These are phyloP conservation scores for Cladosporium oxysporum DNA, from an alignment of 2,329 filamentous ascomycete genomes.

Conservation along the genomic window DNA sequence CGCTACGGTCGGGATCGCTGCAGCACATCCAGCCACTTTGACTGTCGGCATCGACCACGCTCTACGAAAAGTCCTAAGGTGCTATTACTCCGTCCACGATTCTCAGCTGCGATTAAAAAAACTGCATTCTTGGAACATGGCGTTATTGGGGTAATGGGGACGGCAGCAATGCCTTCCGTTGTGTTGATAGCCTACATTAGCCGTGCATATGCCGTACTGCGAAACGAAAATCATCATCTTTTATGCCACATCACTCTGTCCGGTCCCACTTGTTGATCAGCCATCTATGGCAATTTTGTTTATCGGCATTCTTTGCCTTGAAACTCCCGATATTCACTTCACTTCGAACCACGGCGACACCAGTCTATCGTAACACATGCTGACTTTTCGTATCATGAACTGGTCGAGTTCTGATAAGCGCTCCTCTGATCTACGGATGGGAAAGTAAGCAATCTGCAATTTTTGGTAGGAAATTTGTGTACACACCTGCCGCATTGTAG, in stretches of 20 bases:
- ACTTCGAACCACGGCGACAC: background rate
- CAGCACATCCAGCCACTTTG: background rate
- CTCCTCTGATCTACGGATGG: background rate
- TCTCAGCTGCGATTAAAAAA: conserved; percentile 7
- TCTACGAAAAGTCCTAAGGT: conserved; percentile 8
- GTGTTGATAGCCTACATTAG: conserved; percentile 18
- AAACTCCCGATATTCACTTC: background rate
- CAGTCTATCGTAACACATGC: background rate
- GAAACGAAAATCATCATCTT: conserved; percentile 12
- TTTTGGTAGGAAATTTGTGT: background rate
- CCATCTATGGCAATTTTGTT: background rate
- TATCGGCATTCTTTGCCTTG: background rate
- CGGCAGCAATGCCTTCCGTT: conserved; percentile 16
- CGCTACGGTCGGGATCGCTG: background rate
- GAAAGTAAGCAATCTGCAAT: background rate
- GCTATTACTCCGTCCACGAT: background rate
- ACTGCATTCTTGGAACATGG: conserved; percentile 18
- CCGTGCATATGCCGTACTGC: conserved; percentile 14
- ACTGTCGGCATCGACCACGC: background rate
- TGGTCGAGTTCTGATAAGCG: background rate
- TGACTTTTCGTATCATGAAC: background rate
- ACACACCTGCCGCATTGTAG: background rate
- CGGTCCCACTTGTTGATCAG: background rate
- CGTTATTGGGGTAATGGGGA: conserved; percentile 15
- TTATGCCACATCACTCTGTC: background rate